phyloP scores from a whole-genome alignment of 2,329 filamentous ascomycete genomes.

The Botrytis hyacinthi region DNA sequence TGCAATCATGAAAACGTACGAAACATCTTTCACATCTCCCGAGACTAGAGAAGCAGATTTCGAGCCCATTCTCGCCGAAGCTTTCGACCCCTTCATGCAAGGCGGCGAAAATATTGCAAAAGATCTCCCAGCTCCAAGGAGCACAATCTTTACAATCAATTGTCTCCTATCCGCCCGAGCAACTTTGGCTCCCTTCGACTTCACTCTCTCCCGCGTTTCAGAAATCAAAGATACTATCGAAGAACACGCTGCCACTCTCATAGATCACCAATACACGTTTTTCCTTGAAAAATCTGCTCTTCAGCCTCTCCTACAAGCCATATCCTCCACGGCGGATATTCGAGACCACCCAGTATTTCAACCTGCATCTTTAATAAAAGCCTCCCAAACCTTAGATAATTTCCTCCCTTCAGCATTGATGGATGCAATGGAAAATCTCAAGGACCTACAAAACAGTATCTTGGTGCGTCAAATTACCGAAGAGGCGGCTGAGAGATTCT shows the following conservation, averaged over 20 bases:
- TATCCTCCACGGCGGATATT: slow-evolving; percentile 42
- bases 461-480: slow-evolving; percentile 76
- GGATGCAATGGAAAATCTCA: slow-evolving; percentile 82
- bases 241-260: slow-evolving; percentile 55
- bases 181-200: slow-evolving; percentile 59
- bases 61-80: slow-evolving; percentile 69
- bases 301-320: slow-evolving; percentile 56
- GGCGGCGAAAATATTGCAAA: slow-evolving; percentile 70
- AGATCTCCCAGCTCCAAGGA: slow-evolving; percentile 56
- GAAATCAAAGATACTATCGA: slow-evolving; percentile 58
- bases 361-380: slow-evolving; percentile 57
- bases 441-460: slow-evolving; percentile 67
- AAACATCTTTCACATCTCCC: slow-evolving; percentile 68
- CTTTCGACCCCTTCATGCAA: slow-evolving; percentile 81
- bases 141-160: slow-evolving; percentile 71
- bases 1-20: slow-evolving; percentile 80
- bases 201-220: slow-evolving; percentile 56
- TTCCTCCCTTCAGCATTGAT: slow-evolving; percentile 92
- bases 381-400: slow-evolving; percentile 77
- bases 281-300: slow-evolving; percentile 76
- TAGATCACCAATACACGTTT: slow-evolving; percentile 67
- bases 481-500: slow-evolving; percentile 79
- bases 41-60: slow-evolving; percentile 66
- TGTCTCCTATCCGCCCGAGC: slow-evolving; percentile 60
- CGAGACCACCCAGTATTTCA: slow-evolving; percentile 60